phyloP scores from a whole-genome alignment of 805 yeast species.

The Ogataea thermomethanolica region DNA sequence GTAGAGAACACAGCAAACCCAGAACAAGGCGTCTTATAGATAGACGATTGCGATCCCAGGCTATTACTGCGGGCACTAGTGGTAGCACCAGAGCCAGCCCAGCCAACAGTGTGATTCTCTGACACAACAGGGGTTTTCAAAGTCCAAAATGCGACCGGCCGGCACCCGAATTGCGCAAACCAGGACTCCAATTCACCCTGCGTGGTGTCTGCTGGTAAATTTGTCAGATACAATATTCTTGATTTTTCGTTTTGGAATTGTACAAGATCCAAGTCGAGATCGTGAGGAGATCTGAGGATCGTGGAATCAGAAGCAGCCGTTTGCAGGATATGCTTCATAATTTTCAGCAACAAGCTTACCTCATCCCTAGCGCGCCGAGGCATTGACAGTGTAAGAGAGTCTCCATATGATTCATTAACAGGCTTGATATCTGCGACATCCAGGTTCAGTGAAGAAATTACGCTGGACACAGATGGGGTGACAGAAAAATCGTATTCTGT shows the following conservation, averaged over 20 bases:
- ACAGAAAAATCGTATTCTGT: constrained; percentile 42
- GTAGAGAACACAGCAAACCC: constrained; percentile 85
- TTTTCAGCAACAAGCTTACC: constrained; percentile 41
- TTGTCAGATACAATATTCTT: constrained; percentile 73
- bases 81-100: constrained; percentile 8
- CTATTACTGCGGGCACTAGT: constrained; percentile 17
- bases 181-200: constrained; percentile 88
- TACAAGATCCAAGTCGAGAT: constrained; percentile 66
- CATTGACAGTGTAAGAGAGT: constrained; percentile 24
- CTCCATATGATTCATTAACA: constrained; percentile 9
- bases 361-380: constrained; percentile 45
- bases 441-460: constrained; percentile 21
- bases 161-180: constrained; percentile 83
- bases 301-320: constrained; percentile 44
- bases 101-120: constrained; percentile 8
- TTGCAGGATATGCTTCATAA: constrained; percentile 44
- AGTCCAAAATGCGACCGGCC: constrained; percentile 89
- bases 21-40: constrained; percentile 46
- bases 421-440: constrained; percentile 21
- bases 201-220: constrained; percentile 80
- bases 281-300: constrained; percentile 71
- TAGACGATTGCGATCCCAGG: constrained; percentile 30
- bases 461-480: constrained; percentile 18
- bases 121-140: constrained; percentile 50
- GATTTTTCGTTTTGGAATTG: constrained; percentile 70